Percentiles rank a stretch among this genome's conserved stretches.
Conservation (phyloP, 331 rosid species). For the Dryas integrifolia region DNA sequence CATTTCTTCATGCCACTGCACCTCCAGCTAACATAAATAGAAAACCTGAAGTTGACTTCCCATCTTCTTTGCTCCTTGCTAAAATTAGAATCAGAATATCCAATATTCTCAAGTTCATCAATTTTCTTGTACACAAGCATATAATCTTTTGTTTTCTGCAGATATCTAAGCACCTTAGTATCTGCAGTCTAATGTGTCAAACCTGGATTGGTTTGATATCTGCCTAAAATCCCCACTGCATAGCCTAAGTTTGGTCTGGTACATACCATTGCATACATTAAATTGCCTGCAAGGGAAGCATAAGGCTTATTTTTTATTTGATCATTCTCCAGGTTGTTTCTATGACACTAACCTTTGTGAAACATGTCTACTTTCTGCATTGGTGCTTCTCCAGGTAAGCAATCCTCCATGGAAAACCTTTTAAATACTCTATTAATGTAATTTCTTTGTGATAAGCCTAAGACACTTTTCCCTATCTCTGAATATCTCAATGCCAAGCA, state of each 20-base stretch:
- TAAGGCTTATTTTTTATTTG: too few species aligned
- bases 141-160: neutral
- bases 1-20: neutral
- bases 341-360: too few species aligned
- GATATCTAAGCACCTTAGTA: neutral
- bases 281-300: neutral
- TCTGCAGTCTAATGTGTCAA: neutral
- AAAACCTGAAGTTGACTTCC: neutral
- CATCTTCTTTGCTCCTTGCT: neutral
- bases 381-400: too few species aligned
- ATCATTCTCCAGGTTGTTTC: too few species aligned
- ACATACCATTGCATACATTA: neutral
- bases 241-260: neutral
- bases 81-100: neutral
- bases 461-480: neutral
- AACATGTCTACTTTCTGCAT: too few species aligned
- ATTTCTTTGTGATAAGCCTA: neutral
- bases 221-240: neutral
- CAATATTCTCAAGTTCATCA: neutral
- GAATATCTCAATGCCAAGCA: neutral
- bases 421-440: neutral
- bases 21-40: neutral
- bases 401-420: too few species aligned
- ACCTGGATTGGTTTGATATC: neutral
- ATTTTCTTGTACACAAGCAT: neutral